Evolutionary conservation across 192 early-diverging fungal species (phyloP).

Genomic region (Coemansia sp.): DNA sequence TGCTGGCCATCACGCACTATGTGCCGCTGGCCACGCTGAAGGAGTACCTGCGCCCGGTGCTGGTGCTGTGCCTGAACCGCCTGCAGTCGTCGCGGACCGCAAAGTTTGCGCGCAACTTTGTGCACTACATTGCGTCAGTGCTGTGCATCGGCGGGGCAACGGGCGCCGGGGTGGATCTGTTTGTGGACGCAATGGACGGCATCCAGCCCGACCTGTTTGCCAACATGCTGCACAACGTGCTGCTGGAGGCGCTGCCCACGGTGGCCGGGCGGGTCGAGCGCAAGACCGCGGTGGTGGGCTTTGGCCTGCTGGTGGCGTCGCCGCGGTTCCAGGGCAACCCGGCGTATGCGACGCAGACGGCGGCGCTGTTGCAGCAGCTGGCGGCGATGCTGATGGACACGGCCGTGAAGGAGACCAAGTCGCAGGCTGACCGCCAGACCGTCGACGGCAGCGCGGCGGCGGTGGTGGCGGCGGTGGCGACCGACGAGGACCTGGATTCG

Average conservation of each 20-base stretch:
- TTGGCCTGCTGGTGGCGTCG: conserved; percentile 32
- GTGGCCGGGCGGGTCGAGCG: conserved; percentile 45
- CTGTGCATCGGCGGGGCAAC: conserved; percentile 29
- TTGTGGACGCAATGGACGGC: conserved; percentile 36
- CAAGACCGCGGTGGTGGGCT: conserved; percentile 48
- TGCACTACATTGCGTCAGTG: conserved; percentile 37
- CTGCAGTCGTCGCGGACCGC: conserved; percentile 42
- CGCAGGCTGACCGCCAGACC: conserved; percentile 13
- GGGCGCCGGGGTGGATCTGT: conserved; percentile 17
- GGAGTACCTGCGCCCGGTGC: conserved; percentile 57
- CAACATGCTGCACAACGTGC: conserved; percentile 35
- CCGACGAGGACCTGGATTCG: conserved; percentile 60
- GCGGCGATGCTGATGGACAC: conserved; percentile 42
- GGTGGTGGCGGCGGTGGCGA: conserved; percentile 35
- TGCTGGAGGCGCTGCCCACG: conserved; percentile 33
- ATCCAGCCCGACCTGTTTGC: conserved; percentile 47
- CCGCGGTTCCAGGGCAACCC: conserved; percentile 16
- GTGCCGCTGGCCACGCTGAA: conserved; percentile 62
- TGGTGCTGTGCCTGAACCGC: conserved; percentile 57
- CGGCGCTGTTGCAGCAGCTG: conserved; percentile 32
- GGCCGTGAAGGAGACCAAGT: conserved; percentile 34
- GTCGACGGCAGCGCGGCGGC: conserved; percentile 23
- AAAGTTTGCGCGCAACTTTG: conserved; percentile 40
- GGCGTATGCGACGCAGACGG: conserved; percentile 11
- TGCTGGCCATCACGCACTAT: conserved; percentile 72